Base-by-base conservation (phyloP, 148 eudicot genomes). In the Mesembryanthemum crystallinum region DNA sequence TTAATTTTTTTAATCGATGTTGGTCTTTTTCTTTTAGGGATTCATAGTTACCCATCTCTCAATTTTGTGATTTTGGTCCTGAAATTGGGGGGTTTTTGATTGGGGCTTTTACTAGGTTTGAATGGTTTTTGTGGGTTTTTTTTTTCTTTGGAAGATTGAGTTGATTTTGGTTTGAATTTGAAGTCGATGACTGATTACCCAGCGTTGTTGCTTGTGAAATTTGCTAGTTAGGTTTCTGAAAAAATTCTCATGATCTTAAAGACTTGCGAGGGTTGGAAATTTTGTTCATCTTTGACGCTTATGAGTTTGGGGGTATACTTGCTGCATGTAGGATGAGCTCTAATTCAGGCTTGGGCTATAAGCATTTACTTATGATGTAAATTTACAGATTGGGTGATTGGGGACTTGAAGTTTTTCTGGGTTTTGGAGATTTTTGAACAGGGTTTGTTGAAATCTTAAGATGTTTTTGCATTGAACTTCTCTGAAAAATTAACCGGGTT, bases 21-120 rank as follows among this genome's bases (percentile, higher is more conserved):
- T 24, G 70, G 20, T 1, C 13, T 78, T 1, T 64, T 18, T 52
- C 63, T 7, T 20, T 15, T 28, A 54, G 29, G 3, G 39, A 51
- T 58, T 77, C 18, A 6, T 73, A 55, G 37, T 9, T 45, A 7
- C 72, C 73, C 55, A 12, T 66, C 18, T 49, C 17, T 33, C 24
- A 39, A 73, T 73, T 70, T 18, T 68, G 63, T 55, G n/a, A 12
- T 27, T 18, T 73, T 59, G 33, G 14, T 28, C 6, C 12, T 15
- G 54, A 15, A 67, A 18, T 73, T 58, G n/a, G 24, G 28, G 25
- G 24, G 10, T 32, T 58, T 30, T 23, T 25, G 49, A 18, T 64
- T 39, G 42, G 18, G 15, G 2, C n/a, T 43, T 32, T 69, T 79
- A 47, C 74, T 75, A 75, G 78, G 74, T 74, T 79, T 72, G 23